Conservation (phyloP, 345 rosid genomes). For the Mallotus nudiflorus region DNA sequence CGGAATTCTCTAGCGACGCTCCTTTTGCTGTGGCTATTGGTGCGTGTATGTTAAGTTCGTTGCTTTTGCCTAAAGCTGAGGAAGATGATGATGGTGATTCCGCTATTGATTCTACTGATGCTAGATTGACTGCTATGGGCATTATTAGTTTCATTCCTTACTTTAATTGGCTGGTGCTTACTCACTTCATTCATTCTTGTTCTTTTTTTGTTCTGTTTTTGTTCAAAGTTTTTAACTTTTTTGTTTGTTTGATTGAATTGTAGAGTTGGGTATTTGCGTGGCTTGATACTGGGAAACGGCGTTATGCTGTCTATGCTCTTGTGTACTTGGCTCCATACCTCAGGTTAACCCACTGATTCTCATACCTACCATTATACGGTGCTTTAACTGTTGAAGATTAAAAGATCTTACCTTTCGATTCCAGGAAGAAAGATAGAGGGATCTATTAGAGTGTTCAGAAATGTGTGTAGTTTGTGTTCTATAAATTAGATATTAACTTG, state of each 20-base stretch:
- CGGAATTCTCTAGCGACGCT: conserved; percentile 64
- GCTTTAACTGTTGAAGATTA: not conserved
- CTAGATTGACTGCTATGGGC: conserved; percentile 87
- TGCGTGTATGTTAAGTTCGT: conserved; percentile 69
- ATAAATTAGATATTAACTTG: not conserved
- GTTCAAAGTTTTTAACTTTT: not conserved
- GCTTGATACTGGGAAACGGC: conserved; percentile 88
- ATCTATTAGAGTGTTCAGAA: too few species aligned
- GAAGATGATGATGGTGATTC: conserved; percentile 44
- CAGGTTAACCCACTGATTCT: conserved; percentile 51
- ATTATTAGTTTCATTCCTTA: conserved; percentile 87
- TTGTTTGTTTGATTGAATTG: not conserved
- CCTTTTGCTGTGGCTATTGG: conserved; percentile 76
- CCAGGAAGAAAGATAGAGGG: too few species aligned
- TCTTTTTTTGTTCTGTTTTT: not conserved
- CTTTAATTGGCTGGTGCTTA: conserved; percentile 91
- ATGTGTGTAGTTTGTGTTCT: too few species aligned
- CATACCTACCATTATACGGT: too few species aligned
- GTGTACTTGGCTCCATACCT: conserved; percentile 84
- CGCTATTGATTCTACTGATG: conserved; percentile 57
- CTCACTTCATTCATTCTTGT: conserved; percentile 3
- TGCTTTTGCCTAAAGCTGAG: conserved; percentile 51
- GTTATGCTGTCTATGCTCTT: conserved; percentile 70
- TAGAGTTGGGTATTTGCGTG: conserved; percentile 99
- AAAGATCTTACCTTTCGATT: too few species aligned